phyloP scores from a whole-genome alignment of 2,329 filamentous ascomycete species.

The Nigrograna mackinnonii region DNA sequence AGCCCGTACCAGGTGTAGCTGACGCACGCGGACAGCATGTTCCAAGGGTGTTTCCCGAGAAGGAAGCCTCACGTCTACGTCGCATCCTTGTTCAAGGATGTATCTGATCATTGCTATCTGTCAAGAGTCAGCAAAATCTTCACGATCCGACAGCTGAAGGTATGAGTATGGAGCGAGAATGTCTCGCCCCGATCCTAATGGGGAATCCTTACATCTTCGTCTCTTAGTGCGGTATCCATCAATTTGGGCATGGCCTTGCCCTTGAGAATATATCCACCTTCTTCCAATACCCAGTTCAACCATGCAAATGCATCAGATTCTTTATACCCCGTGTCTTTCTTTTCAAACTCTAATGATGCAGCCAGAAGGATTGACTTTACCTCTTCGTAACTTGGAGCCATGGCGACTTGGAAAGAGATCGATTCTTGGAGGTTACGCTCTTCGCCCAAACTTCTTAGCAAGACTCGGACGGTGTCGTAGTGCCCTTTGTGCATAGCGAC shows the following conservation, averaged over 20 bases:
- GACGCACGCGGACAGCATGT: constrained; percentile 11
- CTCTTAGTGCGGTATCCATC: constrained; percentile 14
- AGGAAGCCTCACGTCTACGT: constrained; percentile 14
- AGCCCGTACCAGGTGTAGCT: constrained; percentile 12
- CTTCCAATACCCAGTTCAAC: constrained; percentile 22
- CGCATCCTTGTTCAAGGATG: too few species aligned
- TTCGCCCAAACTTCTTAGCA: constrained; percentile 20
- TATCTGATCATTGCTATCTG: too few species aligned
- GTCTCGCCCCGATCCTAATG: too few species aligned
- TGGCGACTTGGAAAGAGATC: constrained; percentile 22
- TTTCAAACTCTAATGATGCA: constrained; percentile 14
- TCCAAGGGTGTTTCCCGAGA: constrained; percentile 16
- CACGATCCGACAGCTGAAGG: too few species aligned
- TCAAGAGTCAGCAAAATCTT: too few species aligned
- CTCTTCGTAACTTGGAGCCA: constrained; percentile 9
- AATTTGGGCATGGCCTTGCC: constrained; percentile 15
- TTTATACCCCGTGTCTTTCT: constrained; percentile 2
- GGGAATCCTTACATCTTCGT: constrained; percentile 7
- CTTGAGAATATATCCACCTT: constrained; percentile 20
- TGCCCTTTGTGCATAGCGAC: constrained; percentile 14
- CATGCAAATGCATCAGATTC: constrained; percentile 11
- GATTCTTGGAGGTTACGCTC: constrained; percentile 17
- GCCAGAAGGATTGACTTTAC: constrained; percentile 15
- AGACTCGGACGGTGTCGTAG: constrained; percentile 7
- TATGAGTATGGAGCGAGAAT: too few species aligned